Conservation (phyloP, 495 filamentous ascomycete genomes). For the Penicillium desertorum region DNA sequence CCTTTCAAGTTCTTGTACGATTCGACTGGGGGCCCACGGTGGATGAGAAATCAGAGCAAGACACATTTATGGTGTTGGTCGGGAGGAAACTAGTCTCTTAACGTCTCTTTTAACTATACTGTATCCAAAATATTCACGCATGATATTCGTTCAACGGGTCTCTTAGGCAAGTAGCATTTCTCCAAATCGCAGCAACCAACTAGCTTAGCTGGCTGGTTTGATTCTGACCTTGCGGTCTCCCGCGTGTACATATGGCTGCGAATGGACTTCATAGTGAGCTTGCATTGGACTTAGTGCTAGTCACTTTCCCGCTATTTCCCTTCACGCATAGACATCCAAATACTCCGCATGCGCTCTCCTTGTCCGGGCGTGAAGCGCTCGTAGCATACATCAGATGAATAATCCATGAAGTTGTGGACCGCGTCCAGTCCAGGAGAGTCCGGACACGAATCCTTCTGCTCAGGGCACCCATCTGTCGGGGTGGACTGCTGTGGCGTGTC, state of each 20-base stretch:
- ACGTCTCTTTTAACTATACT: not conserved
- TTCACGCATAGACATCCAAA: slow-evolving; percentile 46
- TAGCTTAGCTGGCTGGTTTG: not conserved
- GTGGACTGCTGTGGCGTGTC: slow-evolving; percentile 54
- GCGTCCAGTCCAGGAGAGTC: slow-evolving; percentile 45
- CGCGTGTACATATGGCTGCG: not conserved
- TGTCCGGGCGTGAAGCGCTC: slow-evolving; percentile 48
- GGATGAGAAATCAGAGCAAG: not conserved
- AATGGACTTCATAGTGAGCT: not conserved
- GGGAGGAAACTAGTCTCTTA: not conserved
- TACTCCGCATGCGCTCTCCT: slow-evolving; percentile 44
- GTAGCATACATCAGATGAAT: slow-evolving; percentile 55
- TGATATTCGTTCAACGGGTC: not conserved
- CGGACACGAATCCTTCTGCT: slow-evolving; percentile 49
- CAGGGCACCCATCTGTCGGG: slow-evolving; percentile 52
- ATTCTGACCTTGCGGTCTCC: not conserved
- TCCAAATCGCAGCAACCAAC: not conserved
- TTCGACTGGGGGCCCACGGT: not conserved
- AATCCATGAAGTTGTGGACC: slow-evolving; percentile 58
- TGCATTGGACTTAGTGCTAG: not conserved
- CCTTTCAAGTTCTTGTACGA: not conserved
- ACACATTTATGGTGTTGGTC: slow-evolving; percentile 1
- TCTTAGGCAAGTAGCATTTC: not conserved
- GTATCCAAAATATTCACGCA: slow-evolving; percentile 1
- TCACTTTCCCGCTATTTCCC: slow-evolving; percentile 32